phyloP scores from a whole-genome alignment of 2,329 filamentous ascomycete genomes.

The Chaetomium sp. region DNA sequence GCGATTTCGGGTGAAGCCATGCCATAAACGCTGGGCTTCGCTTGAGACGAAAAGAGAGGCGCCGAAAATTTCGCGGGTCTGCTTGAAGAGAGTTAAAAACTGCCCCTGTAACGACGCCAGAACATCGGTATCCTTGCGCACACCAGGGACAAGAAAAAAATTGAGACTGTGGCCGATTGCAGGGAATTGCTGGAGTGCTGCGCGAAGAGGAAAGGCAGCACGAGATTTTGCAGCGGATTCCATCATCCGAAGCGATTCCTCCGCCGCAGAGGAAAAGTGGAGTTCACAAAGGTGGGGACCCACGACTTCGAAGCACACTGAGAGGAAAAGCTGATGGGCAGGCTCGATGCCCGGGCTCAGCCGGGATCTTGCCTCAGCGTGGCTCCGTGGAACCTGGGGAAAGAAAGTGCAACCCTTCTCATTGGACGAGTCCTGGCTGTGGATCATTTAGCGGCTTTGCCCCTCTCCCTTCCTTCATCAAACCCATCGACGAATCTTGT shows the following conservation, averaged over 20 bases:
- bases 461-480: background rate
- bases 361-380: background rate
- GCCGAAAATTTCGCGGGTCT: background rate
- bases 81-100: background rate
- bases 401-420: background rate
- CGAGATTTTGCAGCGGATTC: constrained; percentile 1
- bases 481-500: background rate
- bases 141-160: background rate
- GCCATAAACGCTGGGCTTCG: too few species aligned
- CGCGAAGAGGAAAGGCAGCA: background rate
- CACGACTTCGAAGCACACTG: background rate
- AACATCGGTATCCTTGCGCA: constrained; percentile 5
- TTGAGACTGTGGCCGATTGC: background rate
- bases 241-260: background rate
- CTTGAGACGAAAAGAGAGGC: background rate
- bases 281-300: background rate
- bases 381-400: constrained; percentile 1
- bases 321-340: background rate
- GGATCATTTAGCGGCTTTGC: background rate
- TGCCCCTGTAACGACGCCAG: background rate
- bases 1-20: background rate
- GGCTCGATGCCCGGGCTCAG: background rate
- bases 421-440: background rate
- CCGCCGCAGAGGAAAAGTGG: background rate
- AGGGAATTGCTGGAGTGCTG: background rate